phyloP scores from a whole-genome alignment of 106 monocot genomes.

The Posidonia australis region DNA sequence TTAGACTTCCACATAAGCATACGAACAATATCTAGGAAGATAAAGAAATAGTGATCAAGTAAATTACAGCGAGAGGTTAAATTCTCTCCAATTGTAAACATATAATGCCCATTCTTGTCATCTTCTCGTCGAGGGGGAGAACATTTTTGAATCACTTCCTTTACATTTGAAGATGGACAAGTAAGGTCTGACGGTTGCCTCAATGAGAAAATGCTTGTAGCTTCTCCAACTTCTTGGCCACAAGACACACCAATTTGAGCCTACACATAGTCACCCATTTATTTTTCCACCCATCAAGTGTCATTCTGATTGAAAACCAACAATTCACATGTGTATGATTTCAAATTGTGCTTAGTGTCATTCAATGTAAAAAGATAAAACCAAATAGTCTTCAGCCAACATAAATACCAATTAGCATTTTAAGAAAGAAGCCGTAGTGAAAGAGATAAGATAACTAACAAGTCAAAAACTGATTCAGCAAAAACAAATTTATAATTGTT shows the following conservation, averaged over 20 bases:
- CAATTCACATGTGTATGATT: neutral
- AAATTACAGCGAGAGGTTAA: constrained; percentile 94
- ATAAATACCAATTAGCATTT: no score
- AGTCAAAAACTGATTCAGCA: no score
- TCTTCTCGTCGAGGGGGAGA: constrained; percentile 94
- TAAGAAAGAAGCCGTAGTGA: no score
- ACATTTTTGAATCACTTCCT: constrained; percentile 44
- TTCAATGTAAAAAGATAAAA: neutral
- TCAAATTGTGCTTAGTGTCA: neutral
- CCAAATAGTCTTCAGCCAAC: neutral
- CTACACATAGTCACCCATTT: constrained; percentile 67
- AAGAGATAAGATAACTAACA: no score
- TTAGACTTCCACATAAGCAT: neutral
- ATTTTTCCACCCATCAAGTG: constrained; percentile 20
- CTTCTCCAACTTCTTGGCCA: constrained; percentile 86
- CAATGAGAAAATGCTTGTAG: constrained; percentile 31
- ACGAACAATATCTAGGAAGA: neutral
- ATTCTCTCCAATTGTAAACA: constrained; percentile 88
- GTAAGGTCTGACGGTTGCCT: constrained; percentile 29
- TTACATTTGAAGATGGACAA: constrained; percentile 38
- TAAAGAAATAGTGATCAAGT: neutral
- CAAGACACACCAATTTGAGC: constrained; percentile 69
- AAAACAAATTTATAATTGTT: no score
- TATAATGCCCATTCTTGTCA: constrained; percentile 97
- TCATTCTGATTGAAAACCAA: neutral